These are phyloP conservation scores for Lachancea thermotolerans DNA, from an alignment of 805 yeast species.

Conservation along the genomic window DNA sequence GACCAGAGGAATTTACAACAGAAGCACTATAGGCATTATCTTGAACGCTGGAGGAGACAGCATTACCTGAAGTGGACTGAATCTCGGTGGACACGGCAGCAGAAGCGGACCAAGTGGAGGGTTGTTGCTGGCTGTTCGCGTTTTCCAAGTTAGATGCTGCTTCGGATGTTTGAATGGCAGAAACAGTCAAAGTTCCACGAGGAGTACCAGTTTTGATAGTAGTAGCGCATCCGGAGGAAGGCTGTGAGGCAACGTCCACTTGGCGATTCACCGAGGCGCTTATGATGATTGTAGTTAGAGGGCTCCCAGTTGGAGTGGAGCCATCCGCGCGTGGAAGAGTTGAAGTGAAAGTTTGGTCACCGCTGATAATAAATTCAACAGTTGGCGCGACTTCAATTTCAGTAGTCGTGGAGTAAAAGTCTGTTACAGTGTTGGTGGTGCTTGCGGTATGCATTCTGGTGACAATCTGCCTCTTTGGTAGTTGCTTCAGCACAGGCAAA, in stretches of 20 bases:
- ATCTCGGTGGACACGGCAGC: slow-evolving; percentile 3
- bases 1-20: slow-evolving; percentile 4
- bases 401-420: slow-evolving; percentile 36
- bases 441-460: slow-evolving; percentile 53
- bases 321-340: slow-evolving; percentile 30
- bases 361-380: slow-evolving; percentile 34
- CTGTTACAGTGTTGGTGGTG: slow-evolving; percentile 40
- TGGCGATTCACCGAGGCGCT: slow-evolving; percentile 13
- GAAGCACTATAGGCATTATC: not conserved
- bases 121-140: not conserved
- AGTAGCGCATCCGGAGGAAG: slow-evolving; percentile 12
- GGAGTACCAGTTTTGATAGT: slow-evolving; percentile 10
- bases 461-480: slow-evolving; percentile 35
- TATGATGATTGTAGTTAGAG: slow-evolving; percentile 29
- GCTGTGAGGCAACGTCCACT: slow-evolving; percentile 5
- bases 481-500: slow-evolving; percentile 22
- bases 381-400: slow-evolving; percentile 36
- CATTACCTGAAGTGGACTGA: too few species aligned
- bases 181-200: slow-evolving; percentile 10
- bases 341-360: slow-evolving; percentile 34
- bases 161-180: slow-evolving; percentile 8
- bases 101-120: slow-evolving; percentile 10
- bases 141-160: not conserved
- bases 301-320: slow-evolving; percentile 30
- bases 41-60: too few species aligned